These are phyloP conservation scores for Tolypocladium capitatum DNA, from an alignment of 2,329 filamentous ascomycete genomes.

Conservation along the genomic window DNA sequence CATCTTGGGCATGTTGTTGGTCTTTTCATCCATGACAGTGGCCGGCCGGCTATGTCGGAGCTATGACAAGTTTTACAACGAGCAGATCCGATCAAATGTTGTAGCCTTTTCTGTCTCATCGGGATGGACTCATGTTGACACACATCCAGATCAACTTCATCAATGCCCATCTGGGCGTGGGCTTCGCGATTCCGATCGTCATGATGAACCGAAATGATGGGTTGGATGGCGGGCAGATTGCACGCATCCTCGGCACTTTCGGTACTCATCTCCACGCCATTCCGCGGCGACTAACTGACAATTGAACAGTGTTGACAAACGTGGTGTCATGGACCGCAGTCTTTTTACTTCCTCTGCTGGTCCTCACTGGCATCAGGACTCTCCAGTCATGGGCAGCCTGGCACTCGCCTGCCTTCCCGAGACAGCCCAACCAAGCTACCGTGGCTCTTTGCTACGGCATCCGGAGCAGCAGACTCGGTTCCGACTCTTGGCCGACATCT, in stretches of 20 bases:
- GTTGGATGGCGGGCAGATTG: conserved; percentile 21
- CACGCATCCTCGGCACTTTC: conserved; percentile 29
- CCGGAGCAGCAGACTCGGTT: neutral
- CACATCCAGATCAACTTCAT: conserved; percentile 31
- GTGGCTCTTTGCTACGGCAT: neutral
- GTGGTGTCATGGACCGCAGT: conserved; percentile 19
- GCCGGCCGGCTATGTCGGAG: conserved; percentile 7
- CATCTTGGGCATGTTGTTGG: conserved; percentile 32
- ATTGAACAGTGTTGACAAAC: conserved; percentile 18
- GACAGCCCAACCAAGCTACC: neutral
- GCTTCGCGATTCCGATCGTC: conserved; percentile 36
- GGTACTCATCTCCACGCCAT: conserved; percentile 16
- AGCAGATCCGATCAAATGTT: conserved; percentile 21
- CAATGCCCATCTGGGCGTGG: conserved; percentile 36
- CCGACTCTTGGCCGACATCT: neutral
- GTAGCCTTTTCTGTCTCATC: neutral
- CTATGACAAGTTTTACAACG: conserved; percentile 15
- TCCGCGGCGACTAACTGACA: conserved; percentile 4
- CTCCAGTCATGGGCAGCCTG: neutral
- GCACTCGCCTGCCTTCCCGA: neutral
- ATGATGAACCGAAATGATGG: conserved; percentile 26
- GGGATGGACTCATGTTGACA: neutral
- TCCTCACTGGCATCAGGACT: neutral
- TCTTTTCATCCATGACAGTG: conserved; percentile 22
- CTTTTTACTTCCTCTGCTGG: conserved; percentile 13